Conservation (phyloP, 1,139 yeast genomes). For the Pichia sp. region DNA sequence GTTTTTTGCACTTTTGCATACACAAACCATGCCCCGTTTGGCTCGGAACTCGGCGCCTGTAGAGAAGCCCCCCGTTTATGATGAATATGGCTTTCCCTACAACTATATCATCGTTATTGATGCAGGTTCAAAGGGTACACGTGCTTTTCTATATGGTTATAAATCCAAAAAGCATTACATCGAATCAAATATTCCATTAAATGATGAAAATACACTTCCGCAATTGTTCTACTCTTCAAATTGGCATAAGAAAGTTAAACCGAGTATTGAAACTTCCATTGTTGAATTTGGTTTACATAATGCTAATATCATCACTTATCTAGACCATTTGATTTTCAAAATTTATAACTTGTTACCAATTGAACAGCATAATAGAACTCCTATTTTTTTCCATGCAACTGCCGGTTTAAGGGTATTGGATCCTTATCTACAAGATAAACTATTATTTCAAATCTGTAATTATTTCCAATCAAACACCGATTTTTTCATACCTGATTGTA, state of each 20-base stretch:
- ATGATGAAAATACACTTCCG: conserved; percentile 28
- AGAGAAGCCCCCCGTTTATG: conserved; percentile 14
- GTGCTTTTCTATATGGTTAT: conserved; percentile 73
- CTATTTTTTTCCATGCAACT: conserved; percentile 71
- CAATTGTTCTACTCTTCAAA: conserved; percentile 38
- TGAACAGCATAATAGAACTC: conserved; percentile 65
- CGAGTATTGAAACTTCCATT: conserved; percentile 57
- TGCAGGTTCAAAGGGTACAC: conserved; percentile 78
- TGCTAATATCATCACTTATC: conserved; percentile 57
- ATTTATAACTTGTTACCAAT: conserved; percentile 59
- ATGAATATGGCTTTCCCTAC: conserved; percentile 43
- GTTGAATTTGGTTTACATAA: conserved; percentile 28
- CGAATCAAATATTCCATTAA: conserved; percentile 11
- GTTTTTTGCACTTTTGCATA: background rate
- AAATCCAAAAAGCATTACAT: conserved; percentile 31
- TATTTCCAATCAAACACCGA: conserved; percentile 47
- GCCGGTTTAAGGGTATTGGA: conserved; percentile 72
- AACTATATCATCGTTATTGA: conserved; percentile 71
- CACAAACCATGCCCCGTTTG: background rate
- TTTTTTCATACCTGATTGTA: conserved; percentile 54
- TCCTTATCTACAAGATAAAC: conserved; percentile 45
- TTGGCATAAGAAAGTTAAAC: conserved; percentile 58
- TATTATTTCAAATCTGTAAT: conserved; percentile 50
- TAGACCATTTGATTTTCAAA: conserved; percentile 46
- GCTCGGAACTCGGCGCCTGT: background rate